Evolutionary conservation across 768 basidiomycete genomes (phyloP).

Genomic region (Lentinula boryana): DNA sequence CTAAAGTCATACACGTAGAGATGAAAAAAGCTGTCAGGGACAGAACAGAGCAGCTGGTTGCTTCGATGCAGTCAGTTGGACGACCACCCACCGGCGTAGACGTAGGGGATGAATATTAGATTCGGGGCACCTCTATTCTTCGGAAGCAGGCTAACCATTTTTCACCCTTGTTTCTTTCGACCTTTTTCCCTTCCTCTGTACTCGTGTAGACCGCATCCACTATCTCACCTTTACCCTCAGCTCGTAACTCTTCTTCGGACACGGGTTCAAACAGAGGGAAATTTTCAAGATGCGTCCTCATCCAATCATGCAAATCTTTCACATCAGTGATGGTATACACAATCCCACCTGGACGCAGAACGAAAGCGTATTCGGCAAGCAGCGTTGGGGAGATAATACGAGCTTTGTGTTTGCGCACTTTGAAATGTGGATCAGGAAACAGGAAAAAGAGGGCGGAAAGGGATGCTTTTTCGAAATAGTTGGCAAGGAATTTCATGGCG

Average conservation of each 20-base stretch:
- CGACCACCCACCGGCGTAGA: slow-evolving; percentile 24
- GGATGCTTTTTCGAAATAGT: slow-evolving; percentile 89
- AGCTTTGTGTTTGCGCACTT: slow-evolving; percentile 96
- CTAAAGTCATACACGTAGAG: slow-evolving; percentile 72
- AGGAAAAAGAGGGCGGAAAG: slow-evolving; percentile 94
- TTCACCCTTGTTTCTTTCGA: slow-evolving; percentile 82
- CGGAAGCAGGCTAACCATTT: slow-evolving; percentile 93
- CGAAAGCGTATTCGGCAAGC: slow-evolving; percentile 95
- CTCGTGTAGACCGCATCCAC: slow-evolving; percentile 77
- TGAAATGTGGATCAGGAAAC: slow-evolving; percentile 99
- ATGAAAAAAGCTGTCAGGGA: slow-evolving; percentile 70
- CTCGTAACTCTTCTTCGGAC: slow-evolving; percentile 68
- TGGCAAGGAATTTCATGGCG: slow-evolving; percentile 97
- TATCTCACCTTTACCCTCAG: slow-evolving; percentile 68
- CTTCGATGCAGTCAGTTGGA: slow-evolving; percentile 49
- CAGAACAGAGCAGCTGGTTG: slow-evolving; percentile 57
- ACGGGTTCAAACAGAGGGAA: slow-evolving; percentile 87
- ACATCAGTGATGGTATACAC: slow-evolving; percentile 99
- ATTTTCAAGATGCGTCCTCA: slow-evolving; percentile 79
- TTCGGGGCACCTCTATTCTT: slow-evolving; percentile 41
- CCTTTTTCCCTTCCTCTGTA: slow-evolving; percentile 98
- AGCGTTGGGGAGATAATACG: slow-evolving; percentile 98
- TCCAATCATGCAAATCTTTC: slow-evolving; percentile 90
- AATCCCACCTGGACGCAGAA: slow-evolving; percentile 87
- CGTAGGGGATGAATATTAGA: slow-evolving; percentile 26